Evolutionary conservation across 768 basidiomycete species (phyloP).

Genomic region (Thelephora aurantiotincta): DNA sequence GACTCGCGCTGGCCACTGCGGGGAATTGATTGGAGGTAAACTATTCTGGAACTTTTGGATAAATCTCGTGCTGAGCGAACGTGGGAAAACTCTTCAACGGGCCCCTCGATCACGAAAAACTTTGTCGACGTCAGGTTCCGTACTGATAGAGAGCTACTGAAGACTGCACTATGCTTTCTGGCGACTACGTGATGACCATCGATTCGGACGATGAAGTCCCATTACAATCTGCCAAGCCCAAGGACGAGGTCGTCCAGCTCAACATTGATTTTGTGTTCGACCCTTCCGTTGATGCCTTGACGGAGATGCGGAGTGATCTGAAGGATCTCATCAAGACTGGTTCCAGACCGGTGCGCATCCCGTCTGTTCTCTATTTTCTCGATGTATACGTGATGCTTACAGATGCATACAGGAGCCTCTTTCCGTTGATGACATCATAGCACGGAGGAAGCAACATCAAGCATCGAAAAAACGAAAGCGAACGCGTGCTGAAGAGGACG

Average conservation of each 20-base stretch:
- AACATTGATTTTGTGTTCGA: constrained; percentile 82
- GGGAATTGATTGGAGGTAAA: no score
- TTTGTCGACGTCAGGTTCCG: no score
- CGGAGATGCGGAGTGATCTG: constrained; percentile 34
- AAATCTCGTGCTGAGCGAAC: no score
- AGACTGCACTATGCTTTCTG: constrained; percentile 19
- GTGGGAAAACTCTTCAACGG: no score
- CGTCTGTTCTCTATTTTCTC: not conserved
- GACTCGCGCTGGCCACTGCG: no score
- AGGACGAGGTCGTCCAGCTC: constrained; percentile 44
- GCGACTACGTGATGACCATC: constrained; percentile 73
- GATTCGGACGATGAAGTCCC: constrained; percentile 61
- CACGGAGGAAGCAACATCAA: constrained; percentile 37
- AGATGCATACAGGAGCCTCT: constrained; percentile 44
- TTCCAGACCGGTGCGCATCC: constrained; percentile 40
- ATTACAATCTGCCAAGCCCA: constrained; percentile 8
- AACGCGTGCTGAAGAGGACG: constrained; percentile 19
- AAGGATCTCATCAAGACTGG: constrained; percentile 49
- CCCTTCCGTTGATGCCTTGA: constrained; percentile 54
- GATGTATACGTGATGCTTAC: constrained; percentile 4
- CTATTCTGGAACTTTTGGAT: no score
- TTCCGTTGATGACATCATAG: constrained; percentile 87
- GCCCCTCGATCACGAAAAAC: no score
- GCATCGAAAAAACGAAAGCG: constrained; percentile 51
- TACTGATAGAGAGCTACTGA: no score